Conservation (phyloP, 2,329 filamentous ascomycete species). For the Chaetomium strumarium region DNA sequence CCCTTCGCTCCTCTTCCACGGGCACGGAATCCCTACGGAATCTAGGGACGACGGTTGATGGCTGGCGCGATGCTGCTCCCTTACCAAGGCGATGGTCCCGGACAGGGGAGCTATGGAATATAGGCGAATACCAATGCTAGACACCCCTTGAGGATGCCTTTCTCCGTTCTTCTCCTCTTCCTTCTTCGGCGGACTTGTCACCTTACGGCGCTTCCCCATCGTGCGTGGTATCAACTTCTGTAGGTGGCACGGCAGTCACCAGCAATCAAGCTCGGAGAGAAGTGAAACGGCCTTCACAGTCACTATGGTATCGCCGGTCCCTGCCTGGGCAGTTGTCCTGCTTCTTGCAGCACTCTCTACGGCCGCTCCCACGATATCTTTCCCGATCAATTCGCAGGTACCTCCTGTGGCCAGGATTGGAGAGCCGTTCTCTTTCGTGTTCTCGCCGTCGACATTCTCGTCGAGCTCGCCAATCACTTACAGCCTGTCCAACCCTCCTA, state of each 20-base stretch:
- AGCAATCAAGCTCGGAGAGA: background rate
- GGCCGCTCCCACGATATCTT: slow-evolving; percentile 44
- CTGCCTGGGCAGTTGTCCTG: slow-evolving; percentile 29
- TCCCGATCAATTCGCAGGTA: slow-evolving; percentile 79
- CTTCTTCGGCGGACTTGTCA: background rate
- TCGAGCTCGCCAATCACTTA: slow-evolving; percentile 59
- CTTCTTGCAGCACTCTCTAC: slow-evolving; percentile 28
- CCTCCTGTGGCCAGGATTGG: slow-evolving; percentile 69
- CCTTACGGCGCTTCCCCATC: background rate
- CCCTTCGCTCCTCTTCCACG: background rate
- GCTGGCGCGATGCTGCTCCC: slow-evolving; percentile 2
- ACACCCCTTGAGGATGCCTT: slow-evolving; percentile 15
- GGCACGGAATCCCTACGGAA: background rate
- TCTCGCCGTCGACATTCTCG: slow-evolving; percentile 68
- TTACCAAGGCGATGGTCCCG: slow-evolving; percentile 5
- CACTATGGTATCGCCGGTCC: slow-evolving; percentile 22
- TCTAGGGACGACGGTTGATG: slow-evolving; percentile 4
- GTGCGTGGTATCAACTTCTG: background rate
- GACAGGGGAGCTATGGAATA: slow-evolving; percentile 11
- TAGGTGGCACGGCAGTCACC: background rate
- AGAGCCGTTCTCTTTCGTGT: slow-evolving; percentile 62
- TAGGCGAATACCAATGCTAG: slow-evolving; percentile 1
- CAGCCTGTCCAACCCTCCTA: slow-evolving; percentile 57
- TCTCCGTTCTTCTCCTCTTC: background rate
- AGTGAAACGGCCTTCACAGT: background rate